A percentile compares a stretch with the other conserved stretches of the same genome.
phyloP scores from a whole-genome alignment of 2,329 filamentous ascomycete species.

The Cryphonectria carpinicola region DNA sequence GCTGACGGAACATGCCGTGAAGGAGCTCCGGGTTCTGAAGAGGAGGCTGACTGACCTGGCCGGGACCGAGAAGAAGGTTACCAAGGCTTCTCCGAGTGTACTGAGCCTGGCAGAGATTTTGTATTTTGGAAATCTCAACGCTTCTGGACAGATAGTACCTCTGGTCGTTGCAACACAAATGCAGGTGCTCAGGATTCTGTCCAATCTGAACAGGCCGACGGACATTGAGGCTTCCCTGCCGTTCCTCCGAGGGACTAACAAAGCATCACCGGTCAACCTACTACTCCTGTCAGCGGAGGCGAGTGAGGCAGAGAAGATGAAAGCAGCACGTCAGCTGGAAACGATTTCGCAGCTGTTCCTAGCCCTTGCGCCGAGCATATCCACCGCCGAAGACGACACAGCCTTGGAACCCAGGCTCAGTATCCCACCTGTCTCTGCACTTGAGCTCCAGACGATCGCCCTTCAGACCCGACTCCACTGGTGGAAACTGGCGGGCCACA shows the following conservation, averaged over 20 bases:
- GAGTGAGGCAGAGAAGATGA: slow-evolving; percentile 53
- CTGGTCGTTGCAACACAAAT: slow-evolving; percentile 68
- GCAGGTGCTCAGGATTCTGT: slow-evolving; percentile 66
- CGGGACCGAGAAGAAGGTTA: slow-evolving; percentile 38
- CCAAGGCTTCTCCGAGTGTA: slow-evolving; percentile 43
- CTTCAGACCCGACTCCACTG: slow-evolving; percentile 65
- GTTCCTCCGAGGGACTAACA: slow-evolving; percentile 55
- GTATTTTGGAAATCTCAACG: slow-evolving; percentile 56
- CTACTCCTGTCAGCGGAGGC: slow-evolving; percentile 52
- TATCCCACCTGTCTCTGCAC: slow-evolving; percentile 58
- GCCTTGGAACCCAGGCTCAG: slow-evolving; percentile 58
- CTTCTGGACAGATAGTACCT: slow-evolving; percentile 49
- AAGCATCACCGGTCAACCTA: slow-evolving; percentile 62
- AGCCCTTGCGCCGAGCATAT: slow-evolving; percentile 69
- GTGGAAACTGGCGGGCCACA: slow-evolving; percentile 67
- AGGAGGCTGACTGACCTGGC: slow-evolving; percentile 56
- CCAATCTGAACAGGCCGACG: slow-evolving; percentile 61
- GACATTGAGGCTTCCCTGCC: slow-evolving; percentile 62
- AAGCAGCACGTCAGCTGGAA: slow-evolving; percentile 68
- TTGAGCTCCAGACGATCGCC: slow-evolving; percentile 67
- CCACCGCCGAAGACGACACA: slow-evolving; percentile 61
- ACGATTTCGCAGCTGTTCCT: slow-evolving; percentile 67
- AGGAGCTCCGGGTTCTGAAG: slow-evolving; percentile 70
- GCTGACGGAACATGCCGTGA: slow-evolving; percentile 69
- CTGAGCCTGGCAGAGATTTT: slow-evolving; percentile 60